Conservation (phyloP, 2,329 filamentous ascomycete species). For the Fusarium dlaminii region DNA sequence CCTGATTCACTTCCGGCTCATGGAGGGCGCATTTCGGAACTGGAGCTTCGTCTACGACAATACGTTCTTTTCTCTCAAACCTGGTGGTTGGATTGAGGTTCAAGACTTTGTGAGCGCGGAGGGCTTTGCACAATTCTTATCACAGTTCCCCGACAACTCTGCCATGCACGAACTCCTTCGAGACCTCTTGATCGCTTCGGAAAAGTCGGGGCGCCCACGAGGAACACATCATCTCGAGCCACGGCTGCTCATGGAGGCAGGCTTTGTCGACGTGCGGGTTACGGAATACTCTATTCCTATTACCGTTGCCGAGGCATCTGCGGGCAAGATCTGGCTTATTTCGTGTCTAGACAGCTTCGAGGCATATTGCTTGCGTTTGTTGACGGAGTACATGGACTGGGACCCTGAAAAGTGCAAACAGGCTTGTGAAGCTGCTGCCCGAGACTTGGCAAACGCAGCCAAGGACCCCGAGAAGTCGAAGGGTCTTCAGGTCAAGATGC, state of each 20-base stretch:
- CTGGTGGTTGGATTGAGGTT: slow-evolving; percentile 67
- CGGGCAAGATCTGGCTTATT: slow-evolving; percentile 65
- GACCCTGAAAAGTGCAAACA: slow-evolving; percentile 58
- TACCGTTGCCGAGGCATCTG: slow-evolving; percentile 54
- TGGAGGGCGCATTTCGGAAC: slow-evolving; percentile 65
- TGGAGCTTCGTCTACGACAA: slow-evolving; percentile 65
- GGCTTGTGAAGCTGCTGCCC: slow-evolving; percentile 57
- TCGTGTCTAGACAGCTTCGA: slow-evolving; percentile 62
- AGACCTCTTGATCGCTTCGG: slow-evolving; percentile 56
- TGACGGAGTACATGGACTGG: slow-evolving; percentile 65
- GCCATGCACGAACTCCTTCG: slow-evolving; percentile 53
- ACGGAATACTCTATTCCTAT: slow-evolving; percentile 61
- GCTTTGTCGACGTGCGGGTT: slow-evolving; percentile 61
- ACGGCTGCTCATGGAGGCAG: slow-evolving; percentile 56
- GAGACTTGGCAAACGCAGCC: slow-evolving; percentile 60
- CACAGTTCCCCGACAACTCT: slow-evolving; percentile 54
- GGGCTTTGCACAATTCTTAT: slow-evolving; percentile 45
- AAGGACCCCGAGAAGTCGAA: slow-evolving; percentile 56
- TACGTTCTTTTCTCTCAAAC: slow-evolving; percentile 62
- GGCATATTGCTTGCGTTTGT: slow-evolving; percentile 57
- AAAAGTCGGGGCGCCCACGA: slow-evolving; percentile 56
- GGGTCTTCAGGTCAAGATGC: slow-evolving; percentile 57
- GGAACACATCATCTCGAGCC: slow-evolving; percentile 58
- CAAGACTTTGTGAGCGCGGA: slow-evolving; percentile 63
- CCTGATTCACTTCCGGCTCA: slow-evolving; percentile 64